Evolutionary conservation across 2,329 filamentous ascomycete species (phyloP).

Genomic region (Pseudophaeomoniella oleicola): DNA sequence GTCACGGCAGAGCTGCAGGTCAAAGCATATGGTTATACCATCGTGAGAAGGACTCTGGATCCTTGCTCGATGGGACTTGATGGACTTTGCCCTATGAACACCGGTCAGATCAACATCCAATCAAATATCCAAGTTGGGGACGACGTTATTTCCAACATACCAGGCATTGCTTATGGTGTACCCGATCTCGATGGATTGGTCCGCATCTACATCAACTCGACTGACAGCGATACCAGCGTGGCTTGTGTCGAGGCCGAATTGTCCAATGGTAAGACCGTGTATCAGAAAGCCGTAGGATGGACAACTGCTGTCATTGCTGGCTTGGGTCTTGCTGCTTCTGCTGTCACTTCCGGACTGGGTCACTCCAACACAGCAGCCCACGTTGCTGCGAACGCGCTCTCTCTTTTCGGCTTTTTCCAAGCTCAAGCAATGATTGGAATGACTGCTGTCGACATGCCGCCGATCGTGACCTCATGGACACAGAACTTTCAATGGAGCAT

Average conservation of each 20-base stretch:
- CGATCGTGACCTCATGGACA: slow-evolving; percentile 83
- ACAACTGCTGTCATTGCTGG: slow-evolving; percentile 76
- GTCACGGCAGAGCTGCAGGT: slow-evolving; percentile 64
- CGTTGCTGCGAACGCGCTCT: slow-evolving; percentile 82
- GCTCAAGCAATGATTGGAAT: slow-evolving; percentile 84
- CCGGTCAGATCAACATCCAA: slow-evolving; percentile 63
- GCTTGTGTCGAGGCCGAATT: slow-evolving; percentile 79
- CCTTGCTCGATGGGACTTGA: slow-evolving; percentile 57
- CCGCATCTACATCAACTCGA: slow-evolving; percentile 64
- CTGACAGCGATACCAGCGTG: slow-evolving; percentile 46
- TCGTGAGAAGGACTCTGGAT: slow-evolving; percentile 53
- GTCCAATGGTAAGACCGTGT: slow-evolving; percentile 84
- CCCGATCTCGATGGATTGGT: slow-evolving; percentile 84
- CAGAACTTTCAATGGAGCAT: slow-evolving; percentile 98
- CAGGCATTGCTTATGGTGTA: slow-evolving; percentile 74
- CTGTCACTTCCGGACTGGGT: slow-evolving; percentile 75
- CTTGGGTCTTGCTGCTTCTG: slow-evolving; percentile 68
- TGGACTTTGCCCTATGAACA: slow-evolving; percentile 82
- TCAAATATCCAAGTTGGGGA: slow-evolving; percentile 51
- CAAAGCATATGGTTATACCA: slow-evolving; percentile 67
- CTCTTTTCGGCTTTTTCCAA: slow-evolving; percentile 92
- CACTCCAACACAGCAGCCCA: slow-evolving; percentile 91
- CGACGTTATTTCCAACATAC: slow-evolving; percentile 50
- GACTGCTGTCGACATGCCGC: slow-evolving; percentile 65
- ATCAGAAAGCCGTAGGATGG: slow-evolving; percentile 81